phyloP scores from a whole-genome alignment of 805 yeast genomes.

The Starmerella sirachaensis region DNA sequence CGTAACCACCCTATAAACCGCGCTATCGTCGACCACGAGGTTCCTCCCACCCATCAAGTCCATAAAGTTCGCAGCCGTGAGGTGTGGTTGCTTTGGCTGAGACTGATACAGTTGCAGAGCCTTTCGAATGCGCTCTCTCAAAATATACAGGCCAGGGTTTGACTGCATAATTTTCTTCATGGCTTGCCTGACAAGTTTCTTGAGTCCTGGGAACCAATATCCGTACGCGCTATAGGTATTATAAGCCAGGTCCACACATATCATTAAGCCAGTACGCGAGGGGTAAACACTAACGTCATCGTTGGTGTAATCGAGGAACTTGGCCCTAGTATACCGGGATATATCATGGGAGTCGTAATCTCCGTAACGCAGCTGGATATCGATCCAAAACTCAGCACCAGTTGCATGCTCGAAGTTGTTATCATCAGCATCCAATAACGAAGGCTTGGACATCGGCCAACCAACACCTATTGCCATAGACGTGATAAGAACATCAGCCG shows the following conservation, averaged over 20 bases:
- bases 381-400: constrained; percentile 75
- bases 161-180: constrained; percentile 90
- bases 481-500: constrained; percentile 75
- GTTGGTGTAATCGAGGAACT: constrained; percentile 82
- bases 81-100: constrained; percentile 82
- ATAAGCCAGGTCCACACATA: constrained; percentile 87
- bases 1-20: constrained; percentile 84
- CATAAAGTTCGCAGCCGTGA: constrained; percentile 79
- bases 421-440: constrained; percentile 63
- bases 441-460: constrained; percentile 73
- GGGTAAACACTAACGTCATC: constrained; percentile 82
- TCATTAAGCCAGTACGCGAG: constrained; percentile 80
- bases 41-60: constrained; percentile 71
- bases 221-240: constrained; percentile 96
- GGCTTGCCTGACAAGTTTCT: constrained; percentile 78
- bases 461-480: constrained; percentile 22
- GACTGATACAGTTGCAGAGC: constrained; percentile 89
- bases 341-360: constrained; percentile 97
- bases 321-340: constrained; percentile 83
- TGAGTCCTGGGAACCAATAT: constrained; percentile 93
- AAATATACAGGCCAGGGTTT: constrained; percentile 82
- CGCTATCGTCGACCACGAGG: constrained; percentile 82
- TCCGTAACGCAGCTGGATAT: constrained; percentile 88
- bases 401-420: constrained; percentile 50
- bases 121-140: constrained; percentile 86